Evolutionary conservation across 768 basidiomycete genomes (phyloP).

Genomic region (Bullera alba): DNA sequence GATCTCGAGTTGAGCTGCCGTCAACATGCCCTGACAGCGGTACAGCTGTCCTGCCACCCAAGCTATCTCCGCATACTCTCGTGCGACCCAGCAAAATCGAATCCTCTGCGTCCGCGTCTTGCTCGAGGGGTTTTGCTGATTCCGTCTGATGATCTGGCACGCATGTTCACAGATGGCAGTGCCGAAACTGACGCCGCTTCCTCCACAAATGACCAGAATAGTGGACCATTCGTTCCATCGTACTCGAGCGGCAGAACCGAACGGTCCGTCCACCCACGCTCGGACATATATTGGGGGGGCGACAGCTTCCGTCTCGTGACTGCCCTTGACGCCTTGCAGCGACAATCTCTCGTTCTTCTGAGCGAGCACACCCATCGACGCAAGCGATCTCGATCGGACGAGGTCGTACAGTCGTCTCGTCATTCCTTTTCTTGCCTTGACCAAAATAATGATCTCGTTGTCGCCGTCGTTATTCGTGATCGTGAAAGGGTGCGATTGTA

Average conservation of each 20-base stretch:
- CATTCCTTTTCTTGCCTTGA: conserved; percentile 65
- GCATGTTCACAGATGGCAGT: conserved; percentile 61
- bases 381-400: conserved; percentile 44
- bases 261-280: conserved; percentile 62
- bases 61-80: conserved; percentile 68
- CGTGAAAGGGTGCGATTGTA: conserved; percentile 69
- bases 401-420: conserved; percentile 61
- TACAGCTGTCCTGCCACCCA: conserved; percentile 66
- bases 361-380: conserved; percentile 11
- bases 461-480: conserved; percentile 54
- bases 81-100: conserved; percentile 68
- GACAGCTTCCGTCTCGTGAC: not conserved
- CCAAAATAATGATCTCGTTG: conserved; percentile 58
- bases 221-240: conserved; percentile 58
- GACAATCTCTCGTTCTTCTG: conserved; percentile 16
- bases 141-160: conserved; percentile 53
- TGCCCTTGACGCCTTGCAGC: conserved; percentile 8
- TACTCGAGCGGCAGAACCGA: conserved; percentile 59
- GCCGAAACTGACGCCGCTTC: conserved; percentile 69
- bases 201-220: conserved; percentile 61
- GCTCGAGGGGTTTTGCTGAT: conserved; percentile 50
- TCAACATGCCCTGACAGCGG: conserved; percentile 57
- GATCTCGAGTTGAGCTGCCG: conserved; percentile 53
- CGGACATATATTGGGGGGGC: conserved; percentile 50
- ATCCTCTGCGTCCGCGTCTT: conserved; percentile 52